Percentiles rank a stretch among this genome's conserved stretches.
Evolutionary conservation across 208 protist genomes (phyloP).

Genomic region (Porcisia deanei): DNA sequence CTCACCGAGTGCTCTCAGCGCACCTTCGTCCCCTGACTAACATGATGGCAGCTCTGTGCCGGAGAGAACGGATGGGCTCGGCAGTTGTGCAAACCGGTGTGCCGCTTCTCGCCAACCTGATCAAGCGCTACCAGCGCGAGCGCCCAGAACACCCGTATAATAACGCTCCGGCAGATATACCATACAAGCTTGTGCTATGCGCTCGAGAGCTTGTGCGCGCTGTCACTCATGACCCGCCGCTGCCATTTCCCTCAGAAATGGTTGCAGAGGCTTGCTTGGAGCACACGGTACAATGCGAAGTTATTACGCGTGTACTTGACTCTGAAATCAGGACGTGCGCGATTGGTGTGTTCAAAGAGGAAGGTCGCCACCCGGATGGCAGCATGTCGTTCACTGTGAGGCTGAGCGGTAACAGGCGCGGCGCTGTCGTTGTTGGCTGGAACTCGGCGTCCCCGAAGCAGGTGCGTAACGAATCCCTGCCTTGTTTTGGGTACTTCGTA

Average conservation of each 20-base stretch:
- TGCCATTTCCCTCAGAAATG: slow-evolving; percentile 63
- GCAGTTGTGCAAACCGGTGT: slow-evolving; percentile 84
- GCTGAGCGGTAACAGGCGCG: slow-evolving; percentile 50
- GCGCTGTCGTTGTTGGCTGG: slow-evolving; percentile 78
- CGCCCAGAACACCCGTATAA: slow-evolving; percentile 31
- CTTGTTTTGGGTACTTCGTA: slow-evolving; percentile 80
- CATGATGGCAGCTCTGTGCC: slow-evolving; percentile 81
- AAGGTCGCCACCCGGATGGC: slow-evolving; percentile 46
- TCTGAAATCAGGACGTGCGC: slow-evolving; percentile 22
- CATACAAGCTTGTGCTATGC: slow-evolving; percentile 72
- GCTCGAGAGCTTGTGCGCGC: slow-evolving; percentile 53
- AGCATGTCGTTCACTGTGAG: slow-evolving; percentile 61
- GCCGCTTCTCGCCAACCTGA: slow-evolving; percentile 77
- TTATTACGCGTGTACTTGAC: slow-evolving; percentile 25
- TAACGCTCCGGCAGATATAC: slow-evolving; percentile 43
- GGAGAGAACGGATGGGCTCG: slow-evolving; percentile 60
- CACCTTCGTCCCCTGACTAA: slow-evolving; percentile 60
- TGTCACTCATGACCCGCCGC: slow-evolving; percentile 64
- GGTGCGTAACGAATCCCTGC: slow-evolving; percentile 32
- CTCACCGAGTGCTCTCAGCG: slow-evolving; percentile 51
- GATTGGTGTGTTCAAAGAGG: slow-evolving; percentile 60
- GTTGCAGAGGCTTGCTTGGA: slow-evolving; percentile 33
- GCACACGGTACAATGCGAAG: slow-evolving; percentile 61
- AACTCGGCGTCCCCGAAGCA: slow-evolving; percentile 52
- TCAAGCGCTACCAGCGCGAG: slow-evolving; percentile 59